These are phyloP conservation scores for Histomonas meleagridis DNA, from an alignment of 208 protist species.

Conservation along the genomic window DNA sequence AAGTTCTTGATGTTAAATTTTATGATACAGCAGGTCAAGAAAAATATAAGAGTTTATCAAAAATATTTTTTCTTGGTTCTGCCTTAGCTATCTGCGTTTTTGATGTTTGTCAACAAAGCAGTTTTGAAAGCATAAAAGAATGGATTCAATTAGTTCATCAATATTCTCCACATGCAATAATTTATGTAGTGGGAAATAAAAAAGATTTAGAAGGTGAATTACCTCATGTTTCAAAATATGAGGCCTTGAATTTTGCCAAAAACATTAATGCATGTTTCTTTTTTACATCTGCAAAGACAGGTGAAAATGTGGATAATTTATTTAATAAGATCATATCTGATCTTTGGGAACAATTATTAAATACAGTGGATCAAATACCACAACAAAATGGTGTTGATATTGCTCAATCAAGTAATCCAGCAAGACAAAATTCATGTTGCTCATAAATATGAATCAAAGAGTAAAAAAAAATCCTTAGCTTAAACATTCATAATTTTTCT, in stretches of 20 bases:
- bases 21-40: slow-evolving; percentile 28
- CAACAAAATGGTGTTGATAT: too few relatives aligned
- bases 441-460: too few relatives aligned
- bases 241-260: slow-evolving; percentile 56
- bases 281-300: slow-evolving; percentile 69
- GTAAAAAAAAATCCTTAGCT: too few relatives aligned
- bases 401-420: too few relatives aligned
- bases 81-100: not conserved
- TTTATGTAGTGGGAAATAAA: slow-evolving; percentile 73
- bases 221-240: slow-evolving; percentile 47
- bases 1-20: not conserved
- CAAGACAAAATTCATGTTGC: too few relatives aligned
- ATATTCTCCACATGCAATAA: slow-evolving; percentile 42
- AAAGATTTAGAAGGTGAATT: slow-evolving; percentile 63
- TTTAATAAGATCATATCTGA: too few relatives aligned
- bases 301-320: slow-evolving; percentile 53
- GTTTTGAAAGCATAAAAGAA: not conserved
- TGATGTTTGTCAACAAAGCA: not conserved
- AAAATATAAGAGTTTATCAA: not conserved
- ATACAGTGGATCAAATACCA: too few relatives aligned
- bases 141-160: not conserved
- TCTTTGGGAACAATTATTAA: too few relatives aligned
- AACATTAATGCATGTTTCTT: slow-evolving; percentile 65
- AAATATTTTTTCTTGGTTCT: not conserved
- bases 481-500: too few relatives aligned